Evolutionary conservation across 2,329 filamentous ascomycete genomes (phyloP), one percentile per base, ranked within the genome.

Genomic region (Paecilomyces formosus): DNA sequence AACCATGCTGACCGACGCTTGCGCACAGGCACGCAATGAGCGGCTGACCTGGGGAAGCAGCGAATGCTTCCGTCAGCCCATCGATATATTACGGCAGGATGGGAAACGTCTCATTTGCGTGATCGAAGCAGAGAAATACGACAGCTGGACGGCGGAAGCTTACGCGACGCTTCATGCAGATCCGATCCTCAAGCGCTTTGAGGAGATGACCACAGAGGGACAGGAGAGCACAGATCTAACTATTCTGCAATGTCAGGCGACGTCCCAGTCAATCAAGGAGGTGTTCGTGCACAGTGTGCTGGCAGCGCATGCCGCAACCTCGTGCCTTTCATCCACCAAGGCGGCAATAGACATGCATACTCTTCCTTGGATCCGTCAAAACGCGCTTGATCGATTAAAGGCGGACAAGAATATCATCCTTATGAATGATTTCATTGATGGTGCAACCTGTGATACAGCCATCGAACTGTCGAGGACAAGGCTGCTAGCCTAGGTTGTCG

Each of bases 361-460:
- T 4, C 61, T 81, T 64, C 78, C 79, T 6, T 74, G 80, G 74
- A 70, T 81, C 58, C 68, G 70, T 53, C 70, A 74, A 4, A 77
- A 82, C 57, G 72, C 70, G 1, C 64, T 75, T 18, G 67, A 63
- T 50, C 66, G 67, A n/a, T 71, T 80, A 57, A 67, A 66, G 53
- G 61, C 65, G 11, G 73, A 76, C n/a, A 68, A 76, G 53, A 65
- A 77, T 2, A 72, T 81, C 0, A 76, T 81, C 2, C 68, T 79
- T 18, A 72, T 82, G 70, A 81, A 82, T 69, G 80, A 82, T 59
- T 82, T 81, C 61, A 73, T 82, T 53, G 79, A 81, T 62, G 79
- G 79, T 0, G 79, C 72, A 22, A 81, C 78, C 21, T 75, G 75
- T 2, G 78, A 81, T 18, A 45, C 39, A 3, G n/a, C 39, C 7